Evolutionary conservation across 192 early-diverging fungal species (phyloP), one percentile per base, ranked within the genome.

Genomic region (Phlyctochytrium planicorne): DNA sequence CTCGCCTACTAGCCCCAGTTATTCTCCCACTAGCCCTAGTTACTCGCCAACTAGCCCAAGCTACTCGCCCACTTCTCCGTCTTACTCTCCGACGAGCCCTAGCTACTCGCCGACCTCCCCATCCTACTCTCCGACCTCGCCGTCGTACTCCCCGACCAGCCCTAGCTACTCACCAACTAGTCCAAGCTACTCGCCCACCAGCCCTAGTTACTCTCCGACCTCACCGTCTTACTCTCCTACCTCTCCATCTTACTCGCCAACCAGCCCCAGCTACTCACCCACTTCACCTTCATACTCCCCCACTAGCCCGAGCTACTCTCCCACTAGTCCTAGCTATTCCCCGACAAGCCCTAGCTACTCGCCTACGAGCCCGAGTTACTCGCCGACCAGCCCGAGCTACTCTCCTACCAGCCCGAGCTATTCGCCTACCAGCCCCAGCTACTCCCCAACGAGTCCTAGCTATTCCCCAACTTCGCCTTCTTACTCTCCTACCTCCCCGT

Each of bases 161-260:
- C 84, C 84, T 24, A 53, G 57, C 4, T 85, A 85, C 64, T 71
- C 70, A 4, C 93, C 94, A 29, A 90, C 91, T 1, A 82, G 76
- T 2, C 92, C 92, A 14, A 81, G 78, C 1, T 96, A 96, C 72
- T 84, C 81, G 30, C 91, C 91, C 20, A 91, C 90, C 2, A 82
- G 81, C 27, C 91, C 91, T 31, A 80, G 73, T 20, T 92, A 93
- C 74, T 75, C 74, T 0, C 91, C 92, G 3, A 93, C 90, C 0
- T 84, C 82, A 0, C 90, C 91, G 14, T 75, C 66, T n/a, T 92
- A 92, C 70, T 83, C 82, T 12, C 92, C 91, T 3, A 90, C 91
- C 1, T 79, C 74, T 10, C 92, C 92, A 12, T 78, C 80, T 32
- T 96, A 93, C 75, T 84, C 82, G 17, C 82, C 84, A 57, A 77